Evolutionary conservation across 2,329 filamentous ascomycete genomes (phyloP), one percentile per base, ranked within the genome.

Genomic region (Corynespora cassiicola): DNA sequence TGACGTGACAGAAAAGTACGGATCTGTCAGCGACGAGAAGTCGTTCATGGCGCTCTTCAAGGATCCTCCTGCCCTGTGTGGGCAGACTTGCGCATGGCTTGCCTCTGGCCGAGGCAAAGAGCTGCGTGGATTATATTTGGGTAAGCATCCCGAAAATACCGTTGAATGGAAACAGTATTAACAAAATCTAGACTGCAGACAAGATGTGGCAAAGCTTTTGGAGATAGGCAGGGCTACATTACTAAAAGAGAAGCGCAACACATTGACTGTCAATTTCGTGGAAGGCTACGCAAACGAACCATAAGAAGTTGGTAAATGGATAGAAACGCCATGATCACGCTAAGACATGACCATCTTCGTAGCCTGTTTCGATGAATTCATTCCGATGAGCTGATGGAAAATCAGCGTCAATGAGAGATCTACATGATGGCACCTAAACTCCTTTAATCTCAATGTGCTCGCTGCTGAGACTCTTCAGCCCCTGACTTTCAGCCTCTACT

Each of bases 271-370:
- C 0, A 61, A 64, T 22, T 64, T 64, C 25, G 33, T 64, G 7
- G 60, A 63, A 8, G 60, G 60, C 0, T 63, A 63, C 30, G 42
- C 40, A 16, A 63, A 64, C 29, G 58, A 64, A 35, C 58, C 56
- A n/a, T 63, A 43, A 30, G n/a, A n/a, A n/a, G n/a, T n/a, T n/a
- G n/a, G n/a, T n/a, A 31, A 17, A n/a, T n/a, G n/a, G n/a, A n/a
- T n/a, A n/a, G n/a, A n/a, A n/a, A n/a, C n/a, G n/a, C n/a, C n/a
- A n/a, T n/a, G n/a, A n/a, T n/a, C n/a, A n/a, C n/a, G n/a, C n/a
- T n/a, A n/a, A n/a, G n/a, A n/a, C n/a, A n/a, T n/a, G n/a, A n/a
- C n/a, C n/a, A n/a, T n/a, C n/a, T n/a, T n/a, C n/a, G n/a, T n/a
- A n/a, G n/a, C n/a, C n/a, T n/a, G n/a, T n/a, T n/a, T n/a, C n/a